phyloP scores from a whole-genome alignment of 2,329 filamentous ascomycete species.

The Clonostachys rhizophaga region DNA sequence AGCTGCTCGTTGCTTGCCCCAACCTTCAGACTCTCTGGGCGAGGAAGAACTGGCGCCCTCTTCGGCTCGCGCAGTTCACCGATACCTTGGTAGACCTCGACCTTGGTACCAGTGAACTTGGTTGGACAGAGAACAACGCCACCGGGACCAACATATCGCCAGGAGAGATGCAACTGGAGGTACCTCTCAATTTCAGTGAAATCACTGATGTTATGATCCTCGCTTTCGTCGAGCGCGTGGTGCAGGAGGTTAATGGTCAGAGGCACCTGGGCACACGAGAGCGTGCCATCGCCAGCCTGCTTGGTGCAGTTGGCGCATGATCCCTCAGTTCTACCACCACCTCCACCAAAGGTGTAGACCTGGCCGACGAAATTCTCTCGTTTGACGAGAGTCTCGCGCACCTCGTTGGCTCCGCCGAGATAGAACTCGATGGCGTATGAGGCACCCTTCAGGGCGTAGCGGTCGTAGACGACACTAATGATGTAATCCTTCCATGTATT shows the following conservation, averaged over 20 bases:
- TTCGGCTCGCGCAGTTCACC: neutral
- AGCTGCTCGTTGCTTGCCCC: too few relatives aligned
- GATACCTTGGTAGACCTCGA: neutral
- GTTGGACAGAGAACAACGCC: neutral
- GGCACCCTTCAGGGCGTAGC: conserved; percentile 5
- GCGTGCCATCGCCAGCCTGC: conserved; percentile 1
- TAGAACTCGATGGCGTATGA: conserved; percentile 8
- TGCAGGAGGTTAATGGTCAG: conserved; percentile 3
- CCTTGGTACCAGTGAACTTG: neutral
- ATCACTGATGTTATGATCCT: neutral
- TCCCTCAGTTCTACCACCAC: too few relatives aligned
- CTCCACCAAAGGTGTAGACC: neutral
- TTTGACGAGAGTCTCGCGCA: neutral
- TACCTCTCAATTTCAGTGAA: neutral
- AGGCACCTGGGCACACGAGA: conserved; percentile 4
- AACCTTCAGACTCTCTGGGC: too few relatives aligned
- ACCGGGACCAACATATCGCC: neutral
- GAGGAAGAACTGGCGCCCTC: neutral
- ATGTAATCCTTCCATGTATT: conserved; percentile 7
- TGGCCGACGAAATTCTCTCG: neutral
- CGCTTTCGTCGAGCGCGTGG: neutral
- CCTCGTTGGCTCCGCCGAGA: conserved; percentile 1
- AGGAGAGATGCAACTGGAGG: neutral
- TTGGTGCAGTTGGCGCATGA: conserved; percentile 4
- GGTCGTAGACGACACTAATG: conserved; percentile 7